Evolutionary conservation across 2,329 filamentous ascomycete genomes (phyloP).

Genomic region (Aspergillus luchuensis): DNA sequence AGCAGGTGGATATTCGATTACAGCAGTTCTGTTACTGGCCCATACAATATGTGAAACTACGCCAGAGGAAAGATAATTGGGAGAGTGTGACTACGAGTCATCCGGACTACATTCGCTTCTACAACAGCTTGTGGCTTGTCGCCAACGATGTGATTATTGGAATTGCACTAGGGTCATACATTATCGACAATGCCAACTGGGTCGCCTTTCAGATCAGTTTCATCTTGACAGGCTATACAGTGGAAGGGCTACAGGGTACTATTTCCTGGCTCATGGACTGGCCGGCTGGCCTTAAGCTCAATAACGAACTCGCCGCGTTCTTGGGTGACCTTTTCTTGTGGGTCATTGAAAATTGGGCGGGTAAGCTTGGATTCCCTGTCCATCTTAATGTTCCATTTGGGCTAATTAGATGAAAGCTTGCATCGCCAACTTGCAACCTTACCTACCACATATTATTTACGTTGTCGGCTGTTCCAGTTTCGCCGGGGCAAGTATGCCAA

Average conservation of each 20-base stretch:
- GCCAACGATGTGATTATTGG: slow-evolving; percentile 99
- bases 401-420: slow-evolving; percentile 57
- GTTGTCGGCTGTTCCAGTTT: slow-evolving; percentile 94
- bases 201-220: slow-evolving; percentile 78
- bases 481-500: slow-evolving; percentile 93
- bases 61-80: slow-evolving; percentile 89
- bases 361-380: slow-evolving; percentile 48
- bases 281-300: slow-evolving; percentile 92
- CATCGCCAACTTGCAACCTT: slow-evolving; percentile 74
- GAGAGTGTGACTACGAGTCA: slow-evolving; percentile 93
- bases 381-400: neutral
- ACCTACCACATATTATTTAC: slow-evolving; percentile 83
- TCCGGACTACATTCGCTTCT: slow-evolving; percentile 97
- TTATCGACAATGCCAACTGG: slow-evolving; percentile 88
- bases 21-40: slow-evolving; percentile 99
- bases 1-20: slow-evolving; percentile 94
- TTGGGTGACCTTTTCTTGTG: slow-evolving; percentile 93
- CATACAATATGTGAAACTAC: slow-evolving; percentile 88
- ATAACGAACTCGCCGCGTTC: slow-evolving; percentile 90
- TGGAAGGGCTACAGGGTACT: slow-evolving; percentile 82
- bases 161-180: slow-evolving; percentile 92
- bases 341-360: slow-evolving; percentile 98
- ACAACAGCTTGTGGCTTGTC: slow-evolving; percentile 97
- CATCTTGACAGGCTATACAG: slow-evolving; percentile 77
- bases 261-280: slow-evolving; percentile 96